These are phyloP conservation scores for Orbilia blumenaviensis DNA, from an alignment of 2,329 filamentous ascomycete species.

Conservation along the genomic window DNA sequence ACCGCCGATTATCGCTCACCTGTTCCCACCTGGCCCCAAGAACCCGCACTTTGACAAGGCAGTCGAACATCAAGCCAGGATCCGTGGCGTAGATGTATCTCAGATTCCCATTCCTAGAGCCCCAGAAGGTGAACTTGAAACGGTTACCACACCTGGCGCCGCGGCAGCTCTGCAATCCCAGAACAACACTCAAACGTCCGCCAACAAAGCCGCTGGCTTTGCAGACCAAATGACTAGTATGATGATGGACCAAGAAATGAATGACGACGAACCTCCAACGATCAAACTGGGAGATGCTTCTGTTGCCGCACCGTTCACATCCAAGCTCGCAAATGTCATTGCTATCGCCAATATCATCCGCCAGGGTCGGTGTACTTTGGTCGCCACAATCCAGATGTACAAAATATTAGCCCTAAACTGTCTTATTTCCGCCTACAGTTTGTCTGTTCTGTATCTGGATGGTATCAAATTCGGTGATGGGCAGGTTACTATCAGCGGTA, in stretches of 20 bases:
- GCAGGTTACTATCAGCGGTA: constrained; percentile 97
- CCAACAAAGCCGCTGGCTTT: constrained; percentile 77
- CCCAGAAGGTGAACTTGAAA: constrained; percentile 65
- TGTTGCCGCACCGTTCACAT: constrained; percentile 95
- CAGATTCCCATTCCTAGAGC: constrained; percentile 40
- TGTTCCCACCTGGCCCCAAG: constrained; percentile 87
- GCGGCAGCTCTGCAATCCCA: constrained; percentile 65
- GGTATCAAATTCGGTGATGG: constrained; percentile 99
- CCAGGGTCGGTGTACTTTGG: constrained; percentile 94
- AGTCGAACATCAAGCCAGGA: constrained; percentile 82
- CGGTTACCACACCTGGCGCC: constrained; percentile 74
- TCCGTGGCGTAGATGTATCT: constrained; percentile 74
- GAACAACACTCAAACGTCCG: constrained; percentile 66
- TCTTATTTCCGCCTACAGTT: constrained; percentile 94
- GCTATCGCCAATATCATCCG: constrained; percentile 98
- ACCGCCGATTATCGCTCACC: constrained; percentile 87
- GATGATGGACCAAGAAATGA: constrained; percentile 83
- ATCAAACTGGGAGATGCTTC: constrained; percentile 98
- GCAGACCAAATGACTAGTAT: constrained; percentile 89
- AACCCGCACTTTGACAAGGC: constrained; percentile 97
- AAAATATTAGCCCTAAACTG: constrained; percentile 98
- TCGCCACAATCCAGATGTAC: constrained; percentile 99
- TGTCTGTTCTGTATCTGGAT: constrained; percentile 94
- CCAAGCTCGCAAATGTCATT: constrained; percentile 94
- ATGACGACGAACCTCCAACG: constrained; percentile 88